A percentile compares a stretch with the other conserved stretches of the same genome.
phyloP scores from a whole-genome alignment of 2,329 filamentous ascomycete species.

The Curvularia sp. region DNA sequence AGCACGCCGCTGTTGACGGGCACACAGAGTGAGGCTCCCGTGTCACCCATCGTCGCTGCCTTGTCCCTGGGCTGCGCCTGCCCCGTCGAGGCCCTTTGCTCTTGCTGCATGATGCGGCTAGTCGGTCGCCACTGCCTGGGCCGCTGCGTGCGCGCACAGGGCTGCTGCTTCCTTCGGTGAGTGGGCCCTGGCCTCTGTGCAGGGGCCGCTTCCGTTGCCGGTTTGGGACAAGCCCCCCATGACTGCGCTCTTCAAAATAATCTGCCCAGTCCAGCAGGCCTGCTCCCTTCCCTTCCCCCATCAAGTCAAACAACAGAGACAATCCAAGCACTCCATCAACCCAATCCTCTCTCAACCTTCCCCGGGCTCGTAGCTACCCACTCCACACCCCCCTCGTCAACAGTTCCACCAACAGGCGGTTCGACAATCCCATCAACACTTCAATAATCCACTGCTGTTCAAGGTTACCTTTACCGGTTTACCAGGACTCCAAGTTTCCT shows the following conservation, averaged over 20 bases:
- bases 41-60: not conserved
- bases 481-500: constrained; percentile 56
- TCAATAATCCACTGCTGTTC: constrained; percentile 44
- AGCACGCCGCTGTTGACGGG: not conserved
- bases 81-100: not conserved
- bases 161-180: constrained; percentile 27
- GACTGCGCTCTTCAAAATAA: constrained; percentile 27
- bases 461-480: constrained; percentile 51
- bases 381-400: constrained; percentile 60
- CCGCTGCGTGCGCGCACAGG: constrained; percentile 14
- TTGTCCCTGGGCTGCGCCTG: not conserved
- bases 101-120: constrained; percentile 1
- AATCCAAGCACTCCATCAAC: constrained; percentile 41
- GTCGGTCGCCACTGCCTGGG: constrained; percentile 3
- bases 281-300: constrained; percentile 40
- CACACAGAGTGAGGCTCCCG: not conserved
- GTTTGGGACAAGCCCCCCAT: constrained; percentile 34
- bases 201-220: constrained; percentile 39
- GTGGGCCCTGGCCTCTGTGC: constrained; percentile 31
- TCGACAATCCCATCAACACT: constrained; percentile 51
- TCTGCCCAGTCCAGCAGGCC: constrained; percentile 16
- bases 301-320: constrained; percentile 48
- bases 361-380: constrained; percentile 60
- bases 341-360: constrained; percentile 41
- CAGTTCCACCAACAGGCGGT: constrained; percentile 58